Base-by-base conservation (phyloP, 2,329 filamentous ascomycete genomes). In the Leptodontidium sp. region DNA sequence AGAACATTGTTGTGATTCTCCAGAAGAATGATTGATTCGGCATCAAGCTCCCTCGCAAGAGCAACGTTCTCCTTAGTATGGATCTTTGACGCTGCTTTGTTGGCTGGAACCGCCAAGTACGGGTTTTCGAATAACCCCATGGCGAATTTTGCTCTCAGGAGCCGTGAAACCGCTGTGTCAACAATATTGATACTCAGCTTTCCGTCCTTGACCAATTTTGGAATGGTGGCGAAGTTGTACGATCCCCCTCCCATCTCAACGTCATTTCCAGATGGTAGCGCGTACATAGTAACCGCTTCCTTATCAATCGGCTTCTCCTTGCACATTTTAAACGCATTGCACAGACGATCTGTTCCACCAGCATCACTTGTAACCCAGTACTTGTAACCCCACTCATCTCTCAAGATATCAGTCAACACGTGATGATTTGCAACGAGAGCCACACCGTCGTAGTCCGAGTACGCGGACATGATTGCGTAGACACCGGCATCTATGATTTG, bases 171-270 rank as follows among this genome's bases (percentile, higher is more conserved):
- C 4, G 91, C 91, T 9, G 82, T 85, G 77, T 93, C 84, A n/a
- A 93, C 87, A 32, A 86, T 75, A 6, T 84, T 80, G 35, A 88
- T 82, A 52, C 87, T 83, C 1, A 93, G 80, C 66, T 86, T 88
- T 0, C 90, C 89, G 1, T 85, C 83, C 65, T 87, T 80, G 17
- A 93, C 83, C 61, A 93, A 83, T 35, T 86, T 82, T 6, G 90
- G 89, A 63, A 93, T 92, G 45, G 84, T 86, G 71, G 88, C 84
- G 75, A 88, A 91, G 76, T 89, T 93, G 81, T 87, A 93, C 24
- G 88, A 90, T 24, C 91, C 91, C 49, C 91, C 91, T 14, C 91
- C 91, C 91, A 93, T 93, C 75, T 93, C 91, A 14, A 91, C 85
- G 73, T 93, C 91, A 61, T 88, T 91, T 2, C 91, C 91, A 4